Evolutionary conservation across 2,329 filamentous ascomycete species (phyloP).

Genomic region (Cercospora sp.): DNA sequence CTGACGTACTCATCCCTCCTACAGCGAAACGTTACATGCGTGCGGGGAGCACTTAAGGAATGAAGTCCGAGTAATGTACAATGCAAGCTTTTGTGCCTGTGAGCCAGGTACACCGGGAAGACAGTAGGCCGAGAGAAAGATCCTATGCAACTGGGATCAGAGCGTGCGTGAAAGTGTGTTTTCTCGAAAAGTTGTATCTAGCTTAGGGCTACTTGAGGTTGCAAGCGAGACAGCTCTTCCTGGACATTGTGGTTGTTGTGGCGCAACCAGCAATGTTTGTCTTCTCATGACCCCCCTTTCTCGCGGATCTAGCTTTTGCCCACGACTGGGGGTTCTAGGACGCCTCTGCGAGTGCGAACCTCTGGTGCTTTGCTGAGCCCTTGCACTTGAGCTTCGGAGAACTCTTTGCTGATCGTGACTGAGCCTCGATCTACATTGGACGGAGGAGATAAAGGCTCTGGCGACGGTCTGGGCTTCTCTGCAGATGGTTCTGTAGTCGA

Average conservation of each 20-base stretch:
- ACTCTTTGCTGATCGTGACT: neutral
- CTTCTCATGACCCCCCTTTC: neutral
- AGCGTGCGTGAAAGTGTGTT: neutral
- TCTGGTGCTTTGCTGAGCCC: neutral
- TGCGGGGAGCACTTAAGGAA: no score
- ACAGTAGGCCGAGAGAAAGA: neutral
- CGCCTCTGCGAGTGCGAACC: neutral
- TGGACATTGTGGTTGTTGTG: neutral
- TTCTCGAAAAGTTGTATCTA: neutral
- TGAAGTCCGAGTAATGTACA: neutral
- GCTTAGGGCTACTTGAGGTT: neutral
- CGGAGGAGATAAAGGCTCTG: neutral
- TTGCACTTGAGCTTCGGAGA: neutral
- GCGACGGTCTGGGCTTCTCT: neutral
- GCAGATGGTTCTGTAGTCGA: neutral
- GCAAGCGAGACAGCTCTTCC: no score
- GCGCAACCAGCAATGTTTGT: neutral
- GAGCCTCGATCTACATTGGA: neutral
- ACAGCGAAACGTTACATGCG: no score
- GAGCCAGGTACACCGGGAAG: no score
- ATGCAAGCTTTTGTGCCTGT: neutral
- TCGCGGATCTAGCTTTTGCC: neutral
- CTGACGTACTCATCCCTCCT: neutral
- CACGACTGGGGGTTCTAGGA: neutral
- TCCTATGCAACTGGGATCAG: neutral